Percentiles rank a stretch among this genome's conserved stretches.
Conservation (phyloP, 225 moss, liverwort and hornwort genomes). For the Sphagnum contortum region DNA sequence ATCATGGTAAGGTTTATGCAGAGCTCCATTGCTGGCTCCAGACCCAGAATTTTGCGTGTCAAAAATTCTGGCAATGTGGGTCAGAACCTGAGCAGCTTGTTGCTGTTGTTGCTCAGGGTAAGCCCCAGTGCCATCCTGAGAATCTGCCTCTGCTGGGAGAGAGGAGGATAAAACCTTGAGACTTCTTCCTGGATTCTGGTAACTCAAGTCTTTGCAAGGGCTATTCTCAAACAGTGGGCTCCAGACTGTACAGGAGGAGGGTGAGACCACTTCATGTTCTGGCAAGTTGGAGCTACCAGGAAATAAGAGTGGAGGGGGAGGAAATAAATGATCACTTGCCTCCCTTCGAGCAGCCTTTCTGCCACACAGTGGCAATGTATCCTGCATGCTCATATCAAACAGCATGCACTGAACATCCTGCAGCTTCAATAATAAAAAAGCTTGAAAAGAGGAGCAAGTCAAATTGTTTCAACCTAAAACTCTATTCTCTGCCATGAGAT, state of each 20-base stretch:
- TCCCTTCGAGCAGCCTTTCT: background rate
- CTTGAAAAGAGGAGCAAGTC: background rate
- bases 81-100: background rate
- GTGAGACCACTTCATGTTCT: background rate
- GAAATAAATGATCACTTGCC: slow-evolving; percentile 2
- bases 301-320: background rate
- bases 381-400: slow-evolving; percentile 2
- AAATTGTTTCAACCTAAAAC: too few species aligned
- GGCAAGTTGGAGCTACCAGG: too few species aligned
- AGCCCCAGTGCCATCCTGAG: background rate
- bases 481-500: too few species aligned
- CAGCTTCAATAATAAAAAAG: background rate
- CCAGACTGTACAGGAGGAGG: slow-evolving; percentile 6
- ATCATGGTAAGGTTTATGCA: too few species aligned
- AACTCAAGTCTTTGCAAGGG: slow-evolving; percentile 2
- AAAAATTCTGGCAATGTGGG: slow-evolving; percentile 8
- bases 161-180: slow-evolving; percentile 5
- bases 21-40: too few species aligned
- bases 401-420: background rate
- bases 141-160: background rate
- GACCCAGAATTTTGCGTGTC: too few species aligned
- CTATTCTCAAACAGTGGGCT: slow-evolving; percentile 8
- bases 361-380: slow-evolving; percentile 1
- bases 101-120: slow-evolving; percentile 6
- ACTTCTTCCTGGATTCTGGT: background rate